Conservation (phyloP, 495 filamentous ascomycete species). For the Xylaria sp. region DNA sequence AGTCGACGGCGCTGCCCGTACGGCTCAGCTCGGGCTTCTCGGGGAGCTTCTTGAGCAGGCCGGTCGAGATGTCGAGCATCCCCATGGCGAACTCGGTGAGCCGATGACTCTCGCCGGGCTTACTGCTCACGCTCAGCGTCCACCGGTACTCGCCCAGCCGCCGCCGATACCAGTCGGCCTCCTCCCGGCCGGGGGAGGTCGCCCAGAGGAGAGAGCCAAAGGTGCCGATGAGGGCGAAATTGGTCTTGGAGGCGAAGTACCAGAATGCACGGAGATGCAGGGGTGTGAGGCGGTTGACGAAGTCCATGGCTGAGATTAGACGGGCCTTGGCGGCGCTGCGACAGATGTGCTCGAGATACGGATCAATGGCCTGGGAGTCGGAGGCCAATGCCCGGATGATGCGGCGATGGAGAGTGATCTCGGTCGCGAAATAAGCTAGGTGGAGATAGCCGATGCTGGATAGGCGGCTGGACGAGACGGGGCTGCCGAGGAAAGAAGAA, state of each 20-base stretch:
- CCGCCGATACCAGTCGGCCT: conserved; percentile 93
- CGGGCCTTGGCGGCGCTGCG: conserved; percentile 87
- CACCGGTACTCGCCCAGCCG: conserved; percentile 89
- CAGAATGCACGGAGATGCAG: conserved; percentile 77
- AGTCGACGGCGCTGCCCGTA: conserved; percentile 50
- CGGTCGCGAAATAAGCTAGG: conserved; percentile 82
- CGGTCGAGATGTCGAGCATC: conserved; percentile 70
- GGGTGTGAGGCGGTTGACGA: conserved; percentile 75
- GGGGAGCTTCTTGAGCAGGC: conserved; percentile 61
- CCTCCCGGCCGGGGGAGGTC: conserved; percentile 83
- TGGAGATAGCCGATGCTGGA: conserved; percentile 77
- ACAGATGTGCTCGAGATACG: conserved; percentile 90
- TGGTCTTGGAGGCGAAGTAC: conserved; percentile 82
- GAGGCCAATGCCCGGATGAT: conserved; percentile 75
- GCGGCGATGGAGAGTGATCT: conserved; percentile 83
- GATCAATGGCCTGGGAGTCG: conserved; percentile 55
- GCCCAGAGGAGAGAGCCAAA: conserved; percentile 85
- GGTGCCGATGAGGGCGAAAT: conserved; percentile 82
- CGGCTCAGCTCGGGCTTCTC: conserved; percentile 61
- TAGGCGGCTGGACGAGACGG: conserved; percentile 49
- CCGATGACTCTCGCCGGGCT: conserved; percentile 68
- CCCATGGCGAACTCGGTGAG: conserved; percentile 80
- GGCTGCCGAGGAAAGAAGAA: conserved; percentile 49
- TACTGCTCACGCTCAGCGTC: conserved; percentile 86
- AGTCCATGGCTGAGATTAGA: conserved; percentile 78